Evolutionary conservation across 2,329 filamentous ascomycete species (phyloP), one percentile per base, ranked within the genome.

Genomic region (Penicillium aurantiogriseum): DNA sequence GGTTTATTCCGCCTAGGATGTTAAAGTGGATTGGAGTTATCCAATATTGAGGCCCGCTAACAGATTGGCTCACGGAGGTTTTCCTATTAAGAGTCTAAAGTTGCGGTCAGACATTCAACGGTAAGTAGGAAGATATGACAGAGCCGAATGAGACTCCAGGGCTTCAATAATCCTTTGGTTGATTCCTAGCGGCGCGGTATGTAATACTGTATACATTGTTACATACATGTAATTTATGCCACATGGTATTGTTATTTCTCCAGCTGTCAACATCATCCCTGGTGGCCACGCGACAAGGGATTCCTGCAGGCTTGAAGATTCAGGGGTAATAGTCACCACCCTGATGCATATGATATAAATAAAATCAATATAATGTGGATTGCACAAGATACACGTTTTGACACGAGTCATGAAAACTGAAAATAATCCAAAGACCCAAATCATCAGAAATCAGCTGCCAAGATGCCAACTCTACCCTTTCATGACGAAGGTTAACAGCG

Each of bases 261-360:
- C 35, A 46, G 11, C n/a, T 46, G 11, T 42, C 40, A 53, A 47
- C 55, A 70, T 69, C 67, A 70, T 69, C 67, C 67, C 65, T 70
- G 67, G 63, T 60, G 56, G 67, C 68, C 68, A 69, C 64, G 67
- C 66, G 67, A 67, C 47, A 56, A 57, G 39, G 49, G 51, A 46
- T 50, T 59, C 42, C 58, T 66, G 62, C 63, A 63, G 53, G 47
- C n/a, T 43, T 43, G n/a, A n/a, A 56, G 40, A 9, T 47, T 47
- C 49, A 56, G 54, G 54, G 54, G 54, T 56, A 52, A 47, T 35
- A 19, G 21, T 19, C 31, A 47, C 31, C 27, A 27, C 25, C 6
- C 17, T 33, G 27, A 21, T 46, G 31, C 33, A 51, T 45, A 40
- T 27, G 33, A 33, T 33, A 21, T 33, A 47, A 23, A n/a, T 23